These are phyloP conservation scores for Leccinum ochraceum DNA, from an alignment of 768 basidiomycete genomes.

Conservation along the genomic window DNA sequence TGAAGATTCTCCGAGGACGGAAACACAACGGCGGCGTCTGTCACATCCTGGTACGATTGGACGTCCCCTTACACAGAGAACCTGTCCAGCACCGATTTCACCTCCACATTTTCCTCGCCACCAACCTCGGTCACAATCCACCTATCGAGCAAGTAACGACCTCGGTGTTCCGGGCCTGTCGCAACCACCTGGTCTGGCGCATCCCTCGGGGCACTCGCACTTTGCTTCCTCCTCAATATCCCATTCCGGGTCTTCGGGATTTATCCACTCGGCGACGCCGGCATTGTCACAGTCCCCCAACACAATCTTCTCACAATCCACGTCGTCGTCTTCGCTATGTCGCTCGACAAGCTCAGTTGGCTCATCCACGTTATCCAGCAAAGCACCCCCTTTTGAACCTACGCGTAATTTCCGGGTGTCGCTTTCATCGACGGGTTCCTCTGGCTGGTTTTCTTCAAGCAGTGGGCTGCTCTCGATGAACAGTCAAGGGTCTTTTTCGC, in stretches of 20 bases:
- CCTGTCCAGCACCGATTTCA: conserved; percentile 23
- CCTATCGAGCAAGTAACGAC: conserved; percentile 24
- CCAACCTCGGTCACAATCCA: conserved; percentile 29
- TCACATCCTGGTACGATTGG: conserved; percentile 34
- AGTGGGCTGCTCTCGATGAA: conserved; percentile 12
- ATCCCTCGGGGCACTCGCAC: conserved; percentile 14
- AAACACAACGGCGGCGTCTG: conserved; percentile 24
- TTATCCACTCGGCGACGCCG: conserved; percentile 11
- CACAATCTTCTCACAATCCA: conserved; percentile 21
- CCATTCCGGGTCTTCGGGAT: conserved; percentile 18
- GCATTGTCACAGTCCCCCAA: conserved; percentile 17
- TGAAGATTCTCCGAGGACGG: conserved; percentile 19
- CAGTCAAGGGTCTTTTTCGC: conserved; percentile 19
- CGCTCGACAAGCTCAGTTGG: conserved; percentile 31
- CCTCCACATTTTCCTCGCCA: conserved; percentile 30
- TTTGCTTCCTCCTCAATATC: conserved; percentile 20
- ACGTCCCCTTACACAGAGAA: conserved; percentile 21
- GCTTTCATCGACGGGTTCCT: conserved; percentile 21
- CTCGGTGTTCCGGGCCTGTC: conserved; percentile 13
- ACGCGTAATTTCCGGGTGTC: conserved; percentile 30
- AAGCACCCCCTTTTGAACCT: conserved; percentile 57
- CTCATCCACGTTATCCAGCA: conserved; percentile 50
- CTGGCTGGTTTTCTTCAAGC: conserved; percentile 16
- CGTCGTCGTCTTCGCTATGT: conserved; percentile 28
- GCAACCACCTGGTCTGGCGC: conserved; percentile 18